Conservation (phyloP, 352 stramenopile genomes). For the Pythium monospermum region DNA sequence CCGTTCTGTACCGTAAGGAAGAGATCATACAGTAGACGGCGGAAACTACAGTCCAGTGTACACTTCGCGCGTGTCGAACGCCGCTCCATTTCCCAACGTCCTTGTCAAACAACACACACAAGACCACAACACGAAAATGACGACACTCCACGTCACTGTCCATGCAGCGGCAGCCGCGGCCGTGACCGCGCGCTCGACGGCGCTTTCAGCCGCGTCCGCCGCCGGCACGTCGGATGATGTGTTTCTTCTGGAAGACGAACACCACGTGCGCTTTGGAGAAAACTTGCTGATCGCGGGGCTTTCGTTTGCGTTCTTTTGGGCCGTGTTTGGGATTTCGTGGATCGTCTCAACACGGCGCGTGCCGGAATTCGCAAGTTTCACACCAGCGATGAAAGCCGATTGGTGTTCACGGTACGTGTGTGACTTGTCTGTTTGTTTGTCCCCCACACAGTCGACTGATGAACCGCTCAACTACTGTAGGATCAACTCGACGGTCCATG, state of each 20-base stretch:
- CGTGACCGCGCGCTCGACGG: constrained; percentile 1
- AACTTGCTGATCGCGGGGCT: constrained; percentile 54
- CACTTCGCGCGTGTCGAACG: too few species aligned
- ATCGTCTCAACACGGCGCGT: constrained; percentile 45
- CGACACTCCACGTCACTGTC: constrained; percentile 10
- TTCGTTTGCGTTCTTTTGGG: constrained; percentile 69
- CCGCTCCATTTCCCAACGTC: neutral
- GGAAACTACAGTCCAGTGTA: neutral
- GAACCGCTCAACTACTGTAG: constrained; percentile 22
- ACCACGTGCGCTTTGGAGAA: constrained; percentile 48
- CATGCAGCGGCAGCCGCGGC: constrained; percentile 4
- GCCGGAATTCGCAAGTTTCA: constrained; percentile 58
- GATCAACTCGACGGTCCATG: constrained; percentile 80
- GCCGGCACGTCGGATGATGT: too few species aligned
- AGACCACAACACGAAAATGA: constrained; percentile 3
- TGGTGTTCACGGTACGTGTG: constrained; percentile 68
- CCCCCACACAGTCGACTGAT: neutral
- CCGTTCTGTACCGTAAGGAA: neutral
- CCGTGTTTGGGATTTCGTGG: constrained; percentile 59
- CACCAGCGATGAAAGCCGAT: constrained; percentile 63
- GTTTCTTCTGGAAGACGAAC: constrained; percentile 53
- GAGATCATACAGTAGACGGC: neutral
- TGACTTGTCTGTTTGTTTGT: neutral
- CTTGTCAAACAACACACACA: neutral
- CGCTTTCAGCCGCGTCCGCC: neutral